Evolutionary conservation across 768 basidiomycete species (phyloP), one percentile per base, ranked within the genome.

Genomic region (Filobasidium floriforme): DNA sequence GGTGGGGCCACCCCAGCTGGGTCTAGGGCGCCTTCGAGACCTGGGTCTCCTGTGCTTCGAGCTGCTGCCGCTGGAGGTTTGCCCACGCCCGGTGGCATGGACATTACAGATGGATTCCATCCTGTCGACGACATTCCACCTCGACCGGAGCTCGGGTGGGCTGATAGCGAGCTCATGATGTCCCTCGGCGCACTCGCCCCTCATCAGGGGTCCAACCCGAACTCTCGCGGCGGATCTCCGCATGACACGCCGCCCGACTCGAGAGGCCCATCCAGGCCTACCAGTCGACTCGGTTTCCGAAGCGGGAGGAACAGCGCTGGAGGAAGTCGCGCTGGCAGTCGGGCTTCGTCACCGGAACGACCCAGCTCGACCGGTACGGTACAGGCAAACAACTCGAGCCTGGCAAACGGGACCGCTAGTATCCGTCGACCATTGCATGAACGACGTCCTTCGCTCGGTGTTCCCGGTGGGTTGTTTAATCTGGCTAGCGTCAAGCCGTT

Each of bases 161-260:
- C 90, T 65, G 90, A 92, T 76, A 88, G 88, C 6, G 92, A 92
- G 79, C 83, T 94, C 2, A 80, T 92, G 60, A 80, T 87, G 18
- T 87, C 86, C 1, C 80, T 88, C 32, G 82, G 85, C 1, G 76
- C 77, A 26, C 72, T 80, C 18, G 73, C 75, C 0, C 78, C 78
- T 1, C 72, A 79, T 49, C 62, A 73, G 14, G 76, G 74, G 59
- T 75, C 77, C 43, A 75, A 65, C 54, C 74, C 73, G 24, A 55
- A 32, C 14, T 65, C 60, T 0, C 40, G 66, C 6, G 44, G 29
- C 1, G n/a, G 55, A 14, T 76, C 77, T 1, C 77, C 78, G 14
- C 67, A 71, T 37, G 72, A 67, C 1, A 77, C 79, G 0, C 79
- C 80, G 1, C 72, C 76, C 4, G 74, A 73, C 14, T 78, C 78